Evolutionary conservation across 192 early-diverging fungal species (phyloP), one percentile per base, ranked within the genome.

Genomic region (Coemansia sp.): DNA sequence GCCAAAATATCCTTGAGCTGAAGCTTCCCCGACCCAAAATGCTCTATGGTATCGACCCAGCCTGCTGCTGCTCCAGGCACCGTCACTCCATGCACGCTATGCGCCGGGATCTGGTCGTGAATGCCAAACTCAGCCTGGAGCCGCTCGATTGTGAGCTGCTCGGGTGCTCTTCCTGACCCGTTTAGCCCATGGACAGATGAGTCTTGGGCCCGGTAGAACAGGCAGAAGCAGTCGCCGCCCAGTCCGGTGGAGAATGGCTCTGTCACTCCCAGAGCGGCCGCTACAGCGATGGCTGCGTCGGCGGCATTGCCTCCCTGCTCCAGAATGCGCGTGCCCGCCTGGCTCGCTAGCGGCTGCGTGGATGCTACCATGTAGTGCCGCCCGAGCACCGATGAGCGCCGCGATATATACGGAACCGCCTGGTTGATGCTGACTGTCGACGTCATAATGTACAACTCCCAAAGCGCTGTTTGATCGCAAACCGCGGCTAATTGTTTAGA

Each of bases 201-300:
- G 34, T 72, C 66, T 32, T 80, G 84, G 28, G 83, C 82, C 40
- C 85, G 81, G 66, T 87, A 92, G 60, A 81, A 92, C 11, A 92
- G 77, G 54, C 86, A 88, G 61, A 90, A 92, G 40, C 81, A 81
- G 63, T 92, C 90, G 37, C 90, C 90, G 28, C 90, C 90, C 28
- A 90, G 82, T 14, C 90, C 90, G 3, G 87, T 90, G 0, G 83
- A 86, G 21, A 68, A 60, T 10, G 90, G 90, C 73, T 87, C 84
- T 11, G 86, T 85, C 7, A 89, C 84, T 50, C 81, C 84, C 6
- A 90, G 67, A 3, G 81, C 85, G 39, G 87, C 86, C 7, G 88
- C 88, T n/a, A 81, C 78, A 6, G 84, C 84, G 3, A 85, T 70
- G 14, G 84, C 84, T n/a, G 84, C 84, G 69, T 85, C 90, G 8